These are phyloP conservation scores for Ophiocordyceps polyrhachis-furcata DNA, from an alignment of 2,329 filamentous ascomycete species.

Conservation along the genomic window DNA sequence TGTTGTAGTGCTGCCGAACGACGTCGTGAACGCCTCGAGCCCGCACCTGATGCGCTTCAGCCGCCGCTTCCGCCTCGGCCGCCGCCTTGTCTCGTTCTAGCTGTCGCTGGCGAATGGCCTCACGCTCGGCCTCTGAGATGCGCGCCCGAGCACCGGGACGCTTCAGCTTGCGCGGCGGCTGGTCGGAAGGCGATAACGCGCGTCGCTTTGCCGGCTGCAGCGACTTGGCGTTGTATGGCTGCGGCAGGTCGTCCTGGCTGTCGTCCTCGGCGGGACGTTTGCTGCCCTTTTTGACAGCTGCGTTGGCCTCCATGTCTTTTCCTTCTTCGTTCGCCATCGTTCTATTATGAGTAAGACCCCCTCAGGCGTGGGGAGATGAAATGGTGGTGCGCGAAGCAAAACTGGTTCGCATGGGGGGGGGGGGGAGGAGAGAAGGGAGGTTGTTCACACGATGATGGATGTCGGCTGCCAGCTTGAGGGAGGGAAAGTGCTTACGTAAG, in stretches of 20 bases:
- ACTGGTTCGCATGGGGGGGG: not conserved
- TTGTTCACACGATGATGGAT: not conserved
- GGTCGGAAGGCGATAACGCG: conserved; percentile 32
- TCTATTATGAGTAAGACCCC: not conserved
- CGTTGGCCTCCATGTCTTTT: not conserved
- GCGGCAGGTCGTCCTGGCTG: conserved; percentile 28
- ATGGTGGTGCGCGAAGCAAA: not conserved
- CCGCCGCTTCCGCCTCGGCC: conserved; percentile 16
- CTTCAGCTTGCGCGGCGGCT: conserved; percentile 43
- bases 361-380: not conserved
- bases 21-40: conserved; percentile 53
- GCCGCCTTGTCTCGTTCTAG: conserved; percentile 32
- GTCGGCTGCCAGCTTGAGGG: too few species aligned
- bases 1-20: conserved; percentile 88
- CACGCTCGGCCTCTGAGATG: conserved; percentile 47
- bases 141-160: conserved; percentile 48
- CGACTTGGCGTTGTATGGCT: conserved; percentile 40
- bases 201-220: conserved; percentile 41
- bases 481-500: too few species aligned
- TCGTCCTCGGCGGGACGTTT: conserved; percentile 17
- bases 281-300: conserved; percentile 6
- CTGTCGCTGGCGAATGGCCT: conserved; percentile 45
- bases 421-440: not conserved
- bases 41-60: conserved; percentile 19
- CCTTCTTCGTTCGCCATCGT: not conserved